Base-by-base conservation (phyloP, 148 eudicot species). In the Dysphania ambrosioides region DNA sequence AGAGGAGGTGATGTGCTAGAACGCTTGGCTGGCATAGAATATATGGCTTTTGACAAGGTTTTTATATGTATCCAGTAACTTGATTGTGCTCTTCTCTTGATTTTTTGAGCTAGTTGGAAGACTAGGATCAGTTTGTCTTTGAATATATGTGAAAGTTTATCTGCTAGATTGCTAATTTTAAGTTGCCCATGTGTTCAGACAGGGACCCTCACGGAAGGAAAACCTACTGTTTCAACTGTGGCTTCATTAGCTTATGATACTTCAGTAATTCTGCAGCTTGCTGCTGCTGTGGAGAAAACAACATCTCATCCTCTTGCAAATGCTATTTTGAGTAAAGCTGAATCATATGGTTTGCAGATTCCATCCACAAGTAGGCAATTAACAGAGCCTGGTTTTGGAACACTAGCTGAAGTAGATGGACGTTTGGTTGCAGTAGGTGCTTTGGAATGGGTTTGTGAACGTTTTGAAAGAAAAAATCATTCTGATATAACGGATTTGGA, bases 221-320 rank as follows among this genome's bases (percentile, higher is more conserved):
- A 83, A 83, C 98, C 98, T 72, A 80, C 88, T 70, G 97, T 92
- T 24, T 86, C 96, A 77, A 87, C 85, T 58, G 81, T 94, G 77
- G 83, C 87, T 74, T 85, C 97, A 60, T 71, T 80, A 56, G 53
- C 63, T 68, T 84, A 87, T 63, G 81, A 76, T 47, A 85, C 77
- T 74, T 83, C 85, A 71, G 98, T 91, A 75, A 78, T 94, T 68
- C 92, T 94, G 55, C 84, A 73, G 80, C 74, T 94, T 81, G 97
- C 98, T 78, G 98, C 98, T 82, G 97, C 98, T 55, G 98, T 94
- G 82, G 98, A 94, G 80, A 91, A 85, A 85, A 94, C 97, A 69
- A 90, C 97, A 62, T 88, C 92, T 63, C 98, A 94, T 81, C 98
- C 98, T 31, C 87, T 94, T 73, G 98, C 98, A 71, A 91, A 78